Evolutionary conservation across 176 grass and related monocot species (phyloP), one percentile per base, ranked within the genome.

Genomic region (Avena atlantica): DNA sequence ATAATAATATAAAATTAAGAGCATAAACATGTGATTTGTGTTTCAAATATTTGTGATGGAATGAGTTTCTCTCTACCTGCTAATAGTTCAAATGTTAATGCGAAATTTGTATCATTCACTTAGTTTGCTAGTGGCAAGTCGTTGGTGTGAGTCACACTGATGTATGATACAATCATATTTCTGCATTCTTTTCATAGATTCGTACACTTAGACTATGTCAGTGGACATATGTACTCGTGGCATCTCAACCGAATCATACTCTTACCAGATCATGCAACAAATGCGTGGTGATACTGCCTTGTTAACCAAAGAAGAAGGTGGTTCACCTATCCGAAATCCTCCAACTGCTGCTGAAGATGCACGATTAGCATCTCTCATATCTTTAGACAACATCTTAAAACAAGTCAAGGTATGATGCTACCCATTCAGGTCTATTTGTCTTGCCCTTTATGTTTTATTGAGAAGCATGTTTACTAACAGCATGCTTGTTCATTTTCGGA

Each of bases 241-340:
- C 21, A 67, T 84, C 69, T 88, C 61, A 85, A 51, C 59, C 36
- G 1, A 78, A 12, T 55, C 44, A 25, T 74, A 20, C 40, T 86
- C 36, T 92, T 94, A 44, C 84, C 90, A 96, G 94, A 98, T 98
- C 89, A 88, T 96, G 88, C 97, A 98, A 91, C 94, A 94, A 94
- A 96, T 98, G 94, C 86, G 94, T 84, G 90, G 36, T 74, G 92
- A 98, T 84, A 93, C 90, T 37, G 94, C 90, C 34, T 88, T 98
- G 85, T 87, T 98, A 81, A 94, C 94, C 80, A 98, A 96, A 98
- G 97, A 98, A 74, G 93, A 98, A 93, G 97, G 97, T 48, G 97
- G 94, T 74, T 98, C 97, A 36, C 97, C 94, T 78, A 94, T 96
- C 81, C 91, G 89, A 66, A 98, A 98, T 91, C 97, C 97, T 94